Evolutionary conservation across 2,329 filamentous ascomycete species (phyloP), one percentile per base, ranked within the genome.

Genomic region (Trichoderma hamatum): DNA sequence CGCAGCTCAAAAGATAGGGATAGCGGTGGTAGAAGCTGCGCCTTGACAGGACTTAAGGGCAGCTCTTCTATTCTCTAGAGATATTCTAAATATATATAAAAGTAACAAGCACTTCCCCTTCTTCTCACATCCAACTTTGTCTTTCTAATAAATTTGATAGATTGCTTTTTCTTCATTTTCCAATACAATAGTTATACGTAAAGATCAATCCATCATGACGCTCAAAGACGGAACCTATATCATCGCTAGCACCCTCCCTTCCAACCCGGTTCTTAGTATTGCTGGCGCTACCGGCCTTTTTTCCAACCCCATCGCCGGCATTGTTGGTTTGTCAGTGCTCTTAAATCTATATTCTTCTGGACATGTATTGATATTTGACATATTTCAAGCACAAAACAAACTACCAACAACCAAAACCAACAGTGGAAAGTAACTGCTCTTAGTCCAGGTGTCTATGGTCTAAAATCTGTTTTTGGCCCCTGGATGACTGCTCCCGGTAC

Each of bases 401-500:
- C 1, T 26, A 21, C 59, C 11, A 36, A 49, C 19, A 59, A 51
- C 43, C 28, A 61, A 3, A 60, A 62, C n/a, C 66, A 68, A 36
- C 66, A 62, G 34, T 68, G 66, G 66, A 43, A 34, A 11, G 58
- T 56, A 19, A 68, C 49, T 24, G 13, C 26, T 14, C 66, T 68
- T 55, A 43, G 66, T 10, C 21, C 5, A 24, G 56, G 59, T 19
- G 66, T 62, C 6, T 68, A 68, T n/a, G 28, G 55, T 9, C 14
- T 68, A 32, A 26, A 43, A 51, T 62, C 46, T 26, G 59, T 62
- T 11, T n/a, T 46, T 24, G 49, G 58, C 13, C 51, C 28, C 49
- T 68, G 26, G 21, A 39, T 68, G 58, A 62, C 66, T 26, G 66
- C 66, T 26, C 66, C 66, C 3, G 49, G 66, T 68, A 56, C 24